phyloP scores from a whole-genome alignment of 1,284 basidiomycete species.

The Pseudozyma sp. region DNA sequence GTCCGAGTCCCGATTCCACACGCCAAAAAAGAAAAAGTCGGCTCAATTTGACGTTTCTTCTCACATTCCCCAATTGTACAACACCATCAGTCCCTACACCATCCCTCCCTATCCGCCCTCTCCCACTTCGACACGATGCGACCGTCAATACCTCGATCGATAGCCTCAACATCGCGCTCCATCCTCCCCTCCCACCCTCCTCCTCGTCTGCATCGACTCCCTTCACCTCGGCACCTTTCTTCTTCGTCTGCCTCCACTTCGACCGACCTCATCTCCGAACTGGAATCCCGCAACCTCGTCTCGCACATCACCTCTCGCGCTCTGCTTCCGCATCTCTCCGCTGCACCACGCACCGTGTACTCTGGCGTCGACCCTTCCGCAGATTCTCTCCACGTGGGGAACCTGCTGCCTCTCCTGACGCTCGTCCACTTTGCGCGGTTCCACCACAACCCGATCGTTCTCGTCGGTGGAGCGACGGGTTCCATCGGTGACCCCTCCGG shows the following conservation, averaged over 20 bases:
- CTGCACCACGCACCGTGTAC: conserved; percentile 75
- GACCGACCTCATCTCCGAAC: conserved; percentile 31
- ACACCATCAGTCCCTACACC: too few relatives aligned
- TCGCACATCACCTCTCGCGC: conserved; percentile 51
- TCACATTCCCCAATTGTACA: neutral
- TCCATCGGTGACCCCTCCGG: conserved; percentile 97
- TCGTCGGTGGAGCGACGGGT: conserved; percentile 90
- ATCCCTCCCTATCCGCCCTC: too few relatives aligned
- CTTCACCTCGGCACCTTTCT: too few relatives aligned
- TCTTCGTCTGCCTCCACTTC: too few relatives aligned
- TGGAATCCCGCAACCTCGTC: conserved; percentile 45
- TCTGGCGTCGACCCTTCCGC: conserved; percentile 94
- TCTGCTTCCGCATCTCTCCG: conserved; percentile 23
- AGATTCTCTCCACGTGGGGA: conserved; percentile 87
- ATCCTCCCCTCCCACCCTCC: too few relatives aligned
- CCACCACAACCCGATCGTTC: conserved; percentile 75
- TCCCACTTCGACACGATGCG: too few relatives aligned
- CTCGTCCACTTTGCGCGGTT: conserved; percentile 86
- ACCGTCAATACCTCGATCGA: too few relatives aligned
- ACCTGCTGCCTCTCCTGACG: conserved; percentile 87
- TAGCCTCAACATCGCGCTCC: too few relatives aligned
- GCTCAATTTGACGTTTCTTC: neutral
- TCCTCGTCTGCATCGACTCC: too few relatives aligned
- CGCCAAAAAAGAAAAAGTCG: neutral
- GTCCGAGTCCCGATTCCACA: neutral